These are phyloP conservation scores for Artomyces pyxidatus DNA, from an alignment of 768 basidiomycete genomes.

Conservation along the genomic window DNA sequence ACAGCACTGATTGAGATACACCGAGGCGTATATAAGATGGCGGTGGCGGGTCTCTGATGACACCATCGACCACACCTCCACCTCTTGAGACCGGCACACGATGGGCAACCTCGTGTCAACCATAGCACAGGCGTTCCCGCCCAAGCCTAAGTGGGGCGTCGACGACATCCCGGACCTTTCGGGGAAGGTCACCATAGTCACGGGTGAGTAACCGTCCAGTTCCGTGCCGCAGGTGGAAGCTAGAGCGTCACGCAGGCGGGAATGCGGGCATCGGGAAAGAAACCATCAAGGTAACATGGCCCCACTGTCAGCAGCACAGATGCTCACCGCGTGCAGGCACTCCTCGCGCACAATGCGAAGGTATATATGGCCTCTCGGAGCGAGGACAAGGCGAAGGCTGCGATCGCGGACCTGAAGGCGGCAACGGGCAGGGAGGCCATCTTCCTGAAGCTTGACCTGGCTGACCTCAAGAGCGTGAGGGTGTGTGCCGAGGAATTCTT, in stretches of 20 bases:
- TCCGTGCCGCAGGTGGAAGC: too few species aligned
- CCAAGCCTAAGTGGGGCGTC: constrained; percentile 7
- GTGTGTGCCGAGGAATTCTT: constrained; percentile 1
- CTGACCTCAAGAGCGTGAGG: background rate
- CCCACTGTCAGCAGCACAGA: background rate
- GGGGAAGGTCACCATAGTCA: constrained; percentile 7
- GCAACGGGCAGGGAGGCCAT: constrained; percentile 5
- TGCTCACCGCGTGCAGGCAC: background rate
- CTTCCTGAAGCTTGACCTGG: constrained; percentile 7
- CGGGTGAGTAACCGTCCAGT: background rate
- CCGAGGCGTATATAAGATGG: too few species aligned
- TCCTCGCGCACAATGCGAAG: constrained; percentile 10
- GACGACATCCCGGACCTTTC: constrained; percentile 8
- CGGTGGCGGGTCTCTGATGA: too few species aligned
- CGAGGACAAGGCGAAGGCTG: background rate
- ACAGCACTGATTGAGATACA: too few species aligned
- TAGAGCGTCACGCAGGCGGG: background rate
- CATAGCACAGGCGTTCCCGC: constrained; percentile 2
- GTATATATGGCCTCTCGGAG: constrained; percentile 11
- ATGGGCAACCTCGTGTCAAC: background rate
- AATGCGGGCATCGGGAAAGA: constrained; percentile 11
- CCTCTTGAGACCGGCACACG: too few species aligned
- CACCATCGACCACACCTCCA: too few species aligned
- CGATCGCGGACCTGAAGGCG: constrained; percentile 4
- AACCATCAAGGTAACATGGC: constrained; percentile 6